Percentiles rank a stretch among this genome's conserved stretches.
These are phyloP conservation scores for Ustilago xerochloae DNA, from an alignment of 1,284 basidiomycete species.

Conservation along the genomic window DNA sequence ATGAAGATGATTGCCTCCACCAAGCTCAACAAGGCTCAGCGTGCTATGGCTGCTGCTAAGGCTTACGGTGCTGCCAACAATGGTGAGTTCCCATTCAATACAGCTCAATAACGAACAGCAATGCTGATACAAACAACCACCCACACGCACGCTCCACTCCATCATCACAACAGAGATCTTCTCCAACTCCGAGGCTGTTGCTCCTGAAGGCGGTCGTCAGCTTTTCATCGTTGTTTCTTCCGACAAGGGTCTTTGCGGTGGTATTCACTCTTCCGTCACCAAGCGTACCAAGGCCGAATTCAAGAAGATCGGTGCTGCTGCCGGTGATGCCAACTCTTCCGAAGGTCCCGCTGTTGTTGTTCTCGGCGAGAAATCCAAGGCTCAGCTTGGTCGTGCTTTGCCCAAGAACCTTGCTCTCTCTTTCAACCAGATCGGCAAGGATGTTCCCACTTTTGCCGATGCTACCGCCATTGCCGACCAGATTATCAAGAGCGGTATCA, in stretches of 20 bases:
- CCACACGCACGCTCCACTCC: background rate
- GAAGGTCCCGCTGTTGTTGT: slow-evolving; percentile 69
- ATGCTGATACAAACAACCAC: background rate
- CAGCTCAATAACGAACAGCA: background rate
- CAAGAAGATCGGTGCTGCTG: slow-evolving; percentile 71
- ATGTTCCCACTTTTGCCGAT: slow-evolving; percentile 96
- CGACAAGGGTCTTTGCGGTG: slow-evolving; percentile 99
- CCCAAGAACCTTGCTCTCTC: slow-evolving; percentile 81
- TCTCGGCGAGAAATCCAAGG: slow-evolving; percentile 97
- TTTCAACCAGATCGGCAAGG: slow-evolving; percentile 97
- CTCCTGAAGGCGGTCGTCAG: slow-evolving; percentile 61
- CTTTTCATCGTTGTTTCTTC: slow-evolving; percentile 89
- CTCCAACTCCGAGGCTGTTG: slow-evolving; percentile 63
- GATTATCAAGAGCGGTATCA: slow-evolving; percentile 84
- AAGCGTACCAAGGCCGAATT: slow-evolving; percentile 82
- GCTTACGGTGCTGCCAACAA: slow-evolving; percentile 92
- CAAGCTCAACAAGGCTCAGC: slow-evolving; percentile 87
- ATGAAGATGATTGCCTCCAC: slow-evolving; percentile 98
- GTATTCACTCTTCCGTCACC: slow-evolving; percentile 97
- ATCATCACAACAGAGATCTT: slow-evolving; percentile 60
- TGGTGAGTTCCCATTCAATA: slow-evolving; percentile 73
- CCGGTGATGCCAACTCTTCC: slow-evolving; percentile 69
- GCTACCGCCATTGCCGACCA: slow-evolving; percentile 93
- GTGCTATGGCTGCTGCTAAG: slow-evolving; percentile 93
- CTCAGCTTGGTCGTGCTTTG: slow-evolving; percentile 81